Conservation (phyloP, 164 flowering plant species). For the Buxus sempervirens region DNA sequence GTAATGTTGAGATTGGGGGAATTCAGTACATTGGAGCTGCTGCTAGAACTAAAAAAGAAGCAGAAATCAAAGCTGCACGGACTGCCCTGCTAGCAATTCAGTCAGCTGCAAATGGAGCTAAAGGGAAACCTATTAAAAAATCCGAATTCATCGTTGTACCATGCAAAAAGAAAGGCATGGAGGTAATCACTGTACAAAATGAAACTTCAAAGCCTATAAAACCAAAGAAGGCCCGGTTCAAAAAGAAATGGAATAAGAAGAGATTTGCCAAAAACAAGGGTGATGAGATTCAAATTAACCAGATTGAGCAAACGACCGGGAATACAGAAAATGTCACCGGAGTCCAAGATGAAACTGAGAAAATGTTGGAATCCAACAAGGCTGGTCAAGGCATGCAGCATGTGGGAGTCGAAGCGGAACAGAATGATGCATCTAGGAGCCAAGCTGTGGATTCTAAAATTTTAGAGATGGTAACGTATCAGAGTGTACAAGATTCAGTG, state of each 20-base stretch:
- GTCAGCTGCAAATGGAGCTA: conserved; percentile 24
- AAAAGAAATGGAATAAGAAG: conserved; percentile 34
- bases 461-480: neutral
- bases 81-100: conserved; percentile 83
- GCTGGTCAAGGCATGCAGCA: neutral
- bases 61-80: conserved; percentile 96
- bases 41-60: conserved; percentile 88
- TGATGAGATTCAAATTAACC: conserved; percentile 2
- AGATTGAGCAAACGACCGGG: conserved; percentile 12
- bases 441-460: conserved; percentile 7
- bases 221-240: conserved; percentile 50
- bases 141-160: conserved; percentile 68
- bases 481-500: neutral
- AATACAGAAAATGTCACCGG: conserved; percentile 3
- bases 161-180: conserved; percentile 45
- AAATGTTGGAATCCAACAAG: neutral
- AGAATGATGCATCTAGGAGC: conserved; percentile 5
- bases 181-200: conserved; percentile 16
- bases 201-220: conserved; percentile 40
- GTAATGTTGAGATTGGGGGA: conserved; percentile 84
- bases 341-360: conserved; percentile 3
- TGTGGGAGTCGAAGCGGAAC: conserved; percentile 4
- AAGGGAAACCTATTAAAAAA: conserved; percentile 18
- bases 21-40: conserved; percentile 75
- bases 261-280: conserved; percentile 20